A percentile compares a stretch with the other conserved stretches of the same genome.
Evolutionary conservation across 2,329 filamentous ascomycete species (phyloP).

Genomic region (Pseudocercospora vitis): DNA sequence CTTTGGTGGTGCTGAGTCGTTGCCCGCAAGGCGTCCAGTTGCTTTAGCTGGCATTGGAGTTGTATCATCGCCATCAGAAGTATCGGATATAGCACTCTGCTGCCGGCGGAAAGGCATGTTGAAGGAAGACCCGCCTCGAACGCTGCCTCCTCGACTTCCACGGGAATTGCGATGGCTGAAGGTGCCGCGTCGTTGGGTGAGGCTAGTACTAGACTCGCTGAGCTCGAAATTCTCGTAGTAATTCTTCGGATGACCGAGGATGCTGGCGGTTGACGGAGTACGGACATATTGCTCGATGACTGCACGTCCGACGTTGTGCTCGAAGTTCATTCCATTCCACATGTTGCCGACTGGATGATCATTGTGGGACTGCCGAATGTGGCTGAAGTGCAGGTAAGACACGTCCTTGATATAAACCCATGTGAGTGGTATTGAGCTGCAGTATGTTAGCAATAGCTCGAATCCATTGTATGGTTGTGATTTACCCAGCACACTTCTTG

Average conservation of each 20-base stretch:
- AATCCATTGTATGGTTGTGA: constrained; percentile 19
- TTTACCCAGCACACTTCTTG: constrained; percentile 19
- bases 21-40: constrained; percentile 5
- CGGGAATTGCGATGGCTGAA: constrained; percentile 16
- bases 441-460: constrained; percentile 12
- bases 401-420: constrained; percentile 37
- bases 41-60: constrained; percentile 15
- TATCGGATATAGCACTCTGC: not conserved
- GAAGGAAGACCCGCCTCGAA: constrained; percentile 11
- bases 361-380: constrained; percentile 29
- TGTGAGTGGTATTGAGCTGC: constrained; percentile 31
- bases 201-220: not conserved
- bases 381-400: constrained; percentile 28
- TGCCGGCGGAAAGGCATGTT: constrained; percentile 9
- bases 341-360: constrained; percentile 34
- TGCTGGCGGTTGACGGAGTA: constrained; percentile 24
- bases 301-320: constrained; percentile 27
- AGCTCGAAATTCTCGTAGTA: constrained; percentile 20
- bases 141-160: constrained; percentile 18
- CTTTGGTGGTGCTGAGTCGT: constrained; percentile 6
- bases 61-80: constrained; percentile 7
- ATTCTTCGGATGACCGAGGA: constrained; percentile 24
- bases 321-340: constrained; percentile 38
- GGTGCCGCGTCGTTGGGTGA: constrained; percentile 11
- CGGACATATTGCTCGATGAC: constrained; percentile 33